Evolutionary conservation across 257 asterid genomes (phyloP).

Genomic region (Agastache rugosa): DNA sequence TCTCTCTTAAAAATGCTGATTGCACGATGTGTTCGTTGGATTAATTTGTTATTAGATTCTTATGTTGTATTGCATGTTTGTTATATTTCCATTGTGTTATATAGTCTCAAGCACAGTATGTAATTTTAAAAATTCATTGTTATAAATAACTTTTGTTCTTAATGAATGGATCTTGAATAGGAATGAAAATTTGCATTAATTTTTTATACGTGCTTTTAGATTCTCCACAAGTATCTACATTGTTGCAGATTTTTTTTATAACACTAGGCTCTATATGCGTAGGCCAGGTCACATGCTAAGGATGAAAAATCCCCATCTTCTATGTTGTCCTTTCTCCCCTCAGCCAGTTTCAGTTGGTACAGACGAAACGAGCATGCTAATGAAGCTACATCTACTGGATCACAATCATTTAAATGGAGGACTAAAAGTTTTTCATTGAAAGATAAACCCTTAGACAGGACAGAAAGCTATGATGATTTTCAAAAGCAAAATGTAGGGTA

Average conservation of each 20-base stretch:
- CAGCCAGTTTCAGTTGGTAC: slow-evolving; percentile 63
- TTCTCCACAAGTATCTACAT: neutral
- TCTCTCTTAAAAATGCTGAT: neutral
- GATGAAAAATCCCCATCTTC: slow-evolving; percentile 69
- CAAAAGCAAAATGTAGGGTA: slow-evolving; percentile 35
- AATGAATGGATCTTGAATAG: neutral
- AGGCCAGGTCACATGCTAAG: slow-evolving; percentile 64
- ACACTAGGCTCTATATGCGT: slow-evolving; percentile 51
- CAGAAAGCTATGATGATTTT: slow-evolving; percentile 42
- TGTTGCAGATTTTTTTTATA: slow-evolving; percentile 30
- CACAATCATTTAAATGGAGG: slow-evolving; percentile 73
- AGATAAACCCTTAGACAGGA: slow-evolving; percentile 70
- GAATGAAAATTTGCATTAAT: neutral
- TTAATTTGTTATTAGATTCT: neutral
- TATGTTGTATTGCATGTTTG: neutral
- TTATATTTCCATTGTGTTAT: neutral
- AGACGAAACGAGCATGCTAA: slow-evolving; percentile 38
- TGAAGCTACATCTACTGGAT: slow-evolving; percentile 51
- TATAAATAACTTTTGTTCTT: neutral
- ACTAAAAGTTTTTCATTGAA: slow-evolving; percentile 66
- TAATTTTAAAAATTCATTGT: neutral
- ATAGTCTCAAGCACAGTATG: neutral
- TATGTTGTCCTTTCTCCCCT: slow-evolving; percentile 65
- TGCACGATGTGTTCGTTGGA: neutral
- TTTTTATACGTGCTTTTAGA: neutral